Percentiles rank a stretch among this genome's conserved stretches.
These are phyloP conservation scores for Cochlearia excelsa DNA, from an alignment of 345 rosid genomes.

Conservation along the genomic window DNA sequence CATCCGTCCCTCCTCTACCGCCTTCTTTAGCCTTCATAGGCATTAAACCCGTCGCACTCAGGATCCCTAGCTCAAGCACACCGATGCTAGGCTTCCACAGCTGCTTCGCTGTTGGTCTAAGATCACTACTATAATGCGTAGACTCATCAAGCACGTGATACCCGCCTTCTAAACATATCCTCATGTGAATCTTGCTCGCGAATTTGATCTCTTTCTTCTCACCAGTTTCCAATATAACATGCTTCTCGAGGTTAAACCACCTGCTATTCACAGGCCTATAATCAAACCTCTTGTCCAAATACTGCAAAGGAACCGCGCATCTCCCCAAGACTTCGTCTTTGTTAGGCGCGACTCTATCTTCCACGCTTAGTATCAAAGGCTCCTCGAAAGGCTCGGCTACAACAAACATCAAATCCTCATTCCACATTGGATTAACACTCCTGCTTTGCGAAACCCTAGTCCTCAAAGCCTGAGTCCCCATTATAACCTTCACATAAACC, in stretches of 20 bases:
- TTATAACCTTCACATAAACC: constrained; percentile 61
- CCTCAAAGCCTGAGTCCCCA: constrained; percentile 56
- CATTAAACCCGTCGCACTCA: constrained; percentile 73
- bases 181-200: constrained; percentile 79
- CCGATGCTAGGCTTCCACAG: constrained; percentile 82
- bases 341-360: constrained; percentile 65
- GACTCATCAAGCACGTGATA: constrained; percentile 96
- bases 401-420: constrained; percentile 34
- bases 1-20: constrained; percentile 76
- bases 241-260: constrained; percentile 86
- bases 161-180: constrained; percentile 86
- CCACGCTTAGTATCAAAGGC: constrained; percentile 62
- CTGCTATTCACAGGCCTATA: constrained; percentile 56
- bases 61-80: constrained; percentile 37
- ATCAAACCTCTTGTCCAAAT: constrained; percentile 65
- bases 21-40: constrained; percentile 80
- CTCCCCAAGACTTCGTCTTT: constrained; percentile 72
- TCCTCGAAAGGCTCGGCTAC: constrained; percentile 86
- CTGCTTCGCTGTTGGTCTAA: constrained; percentile 85
- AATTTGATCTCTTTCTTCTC: constrained; percentile 78
- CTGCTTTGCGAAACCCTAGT: constrained; percentile 60
- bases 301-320: constrained; percentile 50
- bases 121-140: constrained; percentile 87
- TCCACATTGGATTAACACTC: constrained; percentile 83
- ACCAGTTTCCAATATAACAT: constrained; percentile 53